Evolutionary conservation across 1,284 basidiomycete species (phyloP).

Genomic region (Acaromyces ingoldii): DNA sequence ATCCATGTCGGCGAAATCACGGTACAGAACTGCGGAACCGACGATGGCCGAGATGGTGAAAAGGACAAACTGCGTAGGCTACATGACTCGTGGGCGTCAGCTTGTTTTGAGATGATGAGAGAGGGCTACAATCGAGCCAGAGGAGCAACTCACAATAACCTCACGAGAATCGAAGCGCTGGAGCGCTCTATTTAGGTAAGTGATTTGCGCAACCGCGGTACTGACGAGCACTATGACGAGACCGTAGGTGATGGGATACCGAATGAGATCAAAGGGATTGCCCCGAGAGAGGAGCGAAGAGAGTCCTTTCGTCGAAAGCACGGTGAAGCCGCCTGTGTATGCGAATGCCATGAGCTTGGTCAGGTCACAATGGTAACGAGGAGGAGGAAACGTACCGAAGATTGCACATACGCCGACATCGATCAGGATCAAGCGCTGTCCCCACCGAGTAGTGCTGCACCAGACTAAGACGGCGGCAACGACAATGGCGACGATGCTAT

Average conservation of each 20-base stretch:
- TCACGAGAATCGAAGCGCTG: slow-evolving; percentile 43
- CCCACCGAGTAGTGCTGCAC: slow-evolving; percentile 59
- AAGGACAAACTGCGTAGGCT: slow-evolving; percentile 85
- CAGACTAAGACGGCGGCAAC: slow-evolving; percentile 21
- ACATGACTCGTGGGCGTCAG: neutral
- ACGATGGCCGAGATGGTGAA: slow-evolving; percentile 70
- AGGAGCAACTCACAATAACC: slow-evolving; percentile 13
- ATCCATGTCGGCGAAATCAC: slow-evolving; percentile 66
- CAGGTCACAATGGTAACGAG: neutral
- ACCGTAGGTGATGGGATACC: slow-evolving; percentile 40
- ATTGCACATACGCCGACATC: slow-evolving; percentile 84
- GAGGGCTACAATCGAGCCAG: neutral
- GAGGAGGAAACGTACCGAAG: slow-evolving; percentile 62
- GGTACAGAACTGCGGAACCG: slow-evolving; percentile 86
- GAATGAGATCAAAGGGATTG: slow-evolving; percentile 24
- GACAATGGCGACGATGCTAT: slow-evolving; percentile 19
- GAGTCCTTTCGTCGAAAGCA: slow-evolving; percentile 85
- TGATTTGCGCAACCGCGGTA: slow-evolving; percentile 84
- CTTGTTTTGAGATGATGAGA: slow-evolving; percentile 53
- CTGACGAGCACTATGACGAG: slow-evolving; percentile 63
- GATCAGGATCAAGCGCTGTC: slow-evolving; percentile 68
- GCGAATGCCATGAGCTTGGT: neutral
- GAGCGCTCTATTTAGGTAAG: slow-evolving; percentile 70
- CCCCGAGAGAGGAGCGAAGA: slow-evolving; percentile 62
- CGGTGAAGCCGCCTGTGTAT: slow-evolving; percentile 77